phyloP scores from a whole-genome alignment of 768 basidiomycete genomes.

The Botryobasidium botryosum region DNA sequence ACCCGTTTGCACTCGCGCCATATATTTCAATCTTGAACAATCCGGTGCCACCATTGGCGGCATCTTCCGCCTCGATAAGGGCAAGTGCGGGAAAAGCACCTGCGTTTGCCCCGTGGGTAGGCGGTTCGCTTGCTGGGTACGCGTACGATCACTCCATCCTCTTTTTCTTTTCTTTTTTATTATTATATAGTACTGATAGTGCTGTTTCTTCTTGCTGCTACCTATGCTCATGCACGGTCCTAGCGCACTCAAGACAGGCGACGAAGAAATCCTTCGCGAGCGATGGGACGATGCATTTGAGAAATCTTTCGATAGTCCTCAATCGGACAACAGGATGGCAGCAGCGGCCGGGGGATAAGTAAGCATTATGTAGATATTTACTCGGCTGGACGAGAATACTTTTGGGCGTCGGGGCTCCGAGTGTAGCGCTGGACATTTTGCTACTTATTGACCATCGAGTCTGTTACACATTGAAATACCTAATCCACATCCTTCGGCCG shows the following conservation, averaged over 20 bases:
- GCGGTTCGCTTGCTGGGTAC: constrained; percentile 82
- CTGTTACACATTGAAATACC: too few species aligned
- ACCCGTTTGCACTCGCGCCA: constrained; percentile 48
- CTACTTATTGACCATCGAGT: too few species aligned
- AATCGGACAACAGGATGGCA: too few species aligned
- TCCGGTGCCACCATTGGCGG: constrained; percentile 38
- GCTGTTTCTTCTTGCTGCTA: background rate
- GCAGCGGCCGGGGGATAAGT: too few species aligned
- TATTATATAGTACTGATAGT: background rate
- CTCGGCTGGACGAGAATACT: too few species aligned
- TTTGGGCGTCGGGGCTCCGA: too few species aligned
- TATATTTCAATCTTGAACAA: constrained; percentile 78
- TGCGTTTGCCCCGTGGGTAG: constrained; percentile 86
- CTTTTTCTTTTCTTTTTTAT: constrained; percentile 1
- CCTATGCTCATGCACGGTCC: background rate
- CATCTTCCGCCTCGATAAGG: constrained; percentile 31
- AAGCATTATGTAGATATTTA: too few species aligned
- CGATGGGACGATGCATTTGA: constrained; percentile 63
- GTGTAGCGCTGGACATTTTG: too few species aligned
- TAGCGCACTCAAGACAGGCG: constrained; percentile 75
- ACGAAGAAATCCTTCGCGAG: constrained; percentile 64
- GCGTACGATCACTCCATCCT: too few species aligned
- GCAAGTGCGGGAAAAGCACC: constrained; percentile 71
- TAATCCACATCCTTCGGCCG: too few species aligned
- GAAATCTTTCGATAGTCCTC: constrained; percentile 13